phyloP scores from a whole-genome alignment of 2,329 filamentous ascomycete genomes.

The Sclerotinia glacialis region DNA sequence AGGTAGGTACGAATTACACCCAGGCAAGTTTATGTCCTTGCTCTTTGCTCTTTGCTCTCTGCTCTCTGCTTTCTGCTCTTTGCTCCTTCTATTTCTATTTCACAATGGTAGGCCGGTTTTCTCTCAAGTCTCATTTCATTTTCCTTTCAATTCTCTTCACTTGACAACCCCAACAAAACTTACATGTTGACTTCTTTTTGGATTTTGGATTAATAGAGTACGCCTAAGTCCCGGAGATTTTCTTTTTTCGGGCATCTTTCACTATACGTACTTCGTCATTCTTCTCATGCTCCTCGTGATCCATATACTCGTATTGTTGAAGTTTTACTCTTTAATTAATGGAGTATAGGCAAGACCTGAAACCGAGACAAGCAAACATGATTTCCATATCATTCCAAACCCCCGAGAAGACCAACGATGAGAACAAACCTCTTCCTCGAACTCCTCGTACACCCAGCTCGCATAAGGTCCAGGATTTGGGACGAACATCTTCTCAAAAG shows the following conservation, averaged over 20 bases:
- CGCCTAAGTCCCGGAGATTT: neutral
- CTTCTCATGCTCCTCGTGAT: neutral
- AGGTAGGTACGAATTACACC: constrained; percentile 1
- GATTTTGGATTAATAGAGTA: constrained; percentile 15
- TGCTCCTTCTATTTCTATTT: constrained; percentile 1
- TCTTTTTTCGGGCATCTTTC: neutral
- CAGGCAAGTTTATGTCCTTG: neutral
- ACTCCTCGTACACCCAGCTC: constrained; percentile 17
- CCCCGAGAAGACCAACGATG: constrained; percentile 12
- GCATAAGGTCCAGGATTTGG: constrained; percentile 9
- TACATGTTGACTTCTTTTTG: constrained; percentile 2
- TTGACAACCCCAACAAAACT: neutral
- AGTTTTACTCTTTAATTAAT: neutral
- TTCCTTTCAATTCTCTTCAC: neutral
- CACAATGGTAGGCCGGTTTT: neutral
- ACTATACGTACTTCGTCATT: too few species aligned
- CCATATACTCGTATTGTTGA: neutral
- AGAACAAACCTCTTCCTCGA: constrained; percentile 7
- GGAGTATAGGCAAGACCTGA: neutral
- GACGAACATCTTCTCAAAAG: constrained; percentile 20
- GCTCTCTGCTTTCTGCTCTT: too few species aligned
- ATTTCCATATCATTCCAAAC: constrained; percentile 16
- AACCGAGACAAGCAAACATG: neutral
- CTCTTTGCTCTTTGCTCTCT: constrained; percentile 1
- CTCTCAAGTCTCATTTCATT: neutral